A percentile compares a stretch with the other conserved stretches of the same genome.
phyloP scores from a whole-genome alignment of 345 rosid species.

The Zanthoxylum bungeanum region DNA sequence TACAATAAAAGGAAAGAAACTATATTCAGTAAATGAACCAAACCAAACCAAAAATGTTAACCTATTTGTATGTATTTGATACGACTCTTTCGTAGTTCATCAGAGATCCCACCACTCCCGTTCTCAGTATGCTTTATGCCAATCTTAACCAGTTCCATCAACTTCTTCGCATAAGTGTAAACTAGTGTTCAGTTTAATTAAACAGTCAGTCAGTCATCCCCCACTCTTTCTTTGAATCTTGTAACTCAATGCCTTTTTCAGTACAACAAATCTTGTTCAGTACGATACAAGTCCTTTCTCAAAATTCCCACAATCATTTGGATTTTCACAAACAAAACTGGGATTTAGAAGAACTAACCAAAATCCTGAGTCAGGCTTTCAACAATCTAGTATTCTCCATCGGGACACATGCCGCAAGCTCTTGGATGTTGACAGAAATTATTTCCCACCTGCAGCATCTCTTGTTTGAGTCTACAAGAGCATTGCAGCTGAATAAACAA shows the following conservation, averaged over 20 bases:
- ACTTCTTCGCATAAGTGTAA: no score
- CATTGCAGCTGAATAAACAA: no score
- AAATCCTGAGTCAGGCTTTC: neutral
- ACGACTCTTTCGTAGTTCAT: neutral
- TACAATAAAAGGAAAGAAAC: neutral
- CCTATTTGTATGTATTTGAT: neutral
- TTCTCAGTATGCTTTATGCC: no score
- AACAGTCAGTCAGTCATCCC: neutral
- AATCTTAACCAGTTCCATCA: no score
- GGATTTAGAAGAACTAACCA: slow-evolving; percentile 4
- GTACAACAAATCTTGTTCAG: no score
- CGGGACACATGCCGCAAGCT: neutral
- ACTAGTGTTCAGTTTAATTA: no score
- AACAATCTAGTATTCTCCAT: slow-evolving; percentile 3
- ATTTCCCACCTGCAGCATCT: no score
- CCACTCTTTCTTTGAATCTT: neutral
- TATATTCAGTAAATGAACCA: neutral
- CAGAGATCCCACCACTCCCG: neutral
- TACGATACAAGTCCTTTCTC: no score
- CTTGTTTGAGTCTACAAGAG: neutral
- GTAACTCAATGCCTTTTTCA: neutral
- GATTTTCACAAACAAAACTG: neutral
- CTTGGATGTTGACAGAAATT: no score
- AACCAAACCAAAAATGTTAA: neutral
- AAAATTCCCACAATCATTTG: neutral